Evolutionary conservation across 305 asterid genomes (phyloP).

Genomic region (Fraxinus xanthoxyloides): DNA sequence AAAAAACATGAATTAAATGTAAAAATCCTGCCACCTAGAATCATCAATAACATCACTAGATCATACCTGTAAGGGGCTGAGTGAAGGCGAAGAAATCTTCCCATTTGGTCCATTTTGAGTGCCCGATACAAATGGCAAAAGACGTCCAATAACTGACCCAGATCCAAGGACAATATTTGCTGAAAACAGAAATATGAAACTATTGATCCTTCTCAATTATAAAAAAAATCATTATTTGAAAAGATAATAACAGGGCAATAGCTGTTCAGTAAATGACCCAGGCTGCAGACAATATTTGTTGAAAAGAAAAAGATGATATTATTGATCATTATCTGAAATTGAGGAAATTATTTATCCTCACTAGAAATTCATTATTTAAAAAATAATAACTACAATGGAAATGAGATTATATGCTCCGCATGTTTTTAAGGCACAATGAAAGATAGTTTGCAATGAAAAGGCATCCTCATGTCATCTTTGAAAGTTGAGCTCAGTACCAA

Average conservation of each 20-base stretch:
- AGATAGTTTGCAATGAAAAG: neutral
- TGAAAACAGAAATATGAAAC: slow-evolving; percentile 20
- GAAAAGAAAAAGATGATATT: neutral
- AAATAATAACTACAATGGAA: neutral
- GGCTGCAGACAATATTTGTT: neutral
- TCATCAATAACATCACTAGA: slow-evolving; percentile 12
- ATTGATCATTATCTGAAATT: neutral
- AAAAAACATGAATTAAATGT: neutral
- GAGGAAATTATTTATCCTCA: neutral
- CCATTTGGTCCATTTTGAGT: slow-evolving; percentile 41
- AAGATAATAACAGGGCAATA: neutral
- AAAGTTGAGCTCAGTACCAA: neutral
- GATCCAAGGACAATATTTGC: slow-evolving; percentile 68
- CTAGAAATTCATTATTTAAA: neutral
- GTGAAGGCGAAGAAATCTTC: slow-evolving; percentile 46
- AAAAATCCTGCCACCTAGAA: neutral
- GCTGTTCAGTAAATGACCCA: neutral
- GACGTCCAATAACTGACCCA: slow-evolving; percentile 74
- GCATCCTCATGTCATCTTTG: neutral
- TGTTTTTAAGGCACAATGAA: neutral
- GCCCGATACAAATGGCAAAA: slow-evolving; percentile 61
- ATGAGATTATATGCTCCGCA: neutral
- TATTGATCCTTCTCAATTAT: neutral
- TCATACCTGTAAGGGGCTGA: slow-evolving; percentile 87
- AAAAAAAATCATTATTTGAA: neutral